phyloP scores from a whole-genome alignment of 2,329 filamentous ascomycete genomes.

The Colletotrichum filicis region DNA sequence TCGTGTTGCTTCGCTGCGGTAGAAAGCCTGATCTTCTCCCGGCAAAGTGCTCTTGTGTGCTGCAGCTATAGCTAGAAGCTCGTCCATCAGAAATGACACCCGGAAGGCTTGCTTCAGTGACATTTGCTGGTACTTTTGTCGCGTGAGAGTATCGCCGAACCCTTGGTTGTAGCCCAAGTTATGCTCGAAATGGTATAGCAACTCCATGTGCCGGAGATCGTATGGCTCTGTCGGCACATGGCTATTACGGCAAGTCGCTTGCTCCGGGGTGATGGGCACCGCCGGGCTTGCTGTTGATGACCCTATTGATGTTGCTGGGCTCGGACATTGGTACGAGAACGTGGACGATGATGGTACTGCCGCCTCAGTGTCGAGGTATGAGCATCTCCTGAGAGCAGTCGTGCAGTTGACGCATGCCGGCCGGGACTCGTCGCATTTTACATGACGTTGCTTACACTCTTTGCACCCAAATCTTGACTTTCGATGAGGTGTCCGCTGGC shows the following conservation, averaged over 20 bases:
- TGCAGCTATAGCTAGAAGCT: slow-evolving; percentile 57
- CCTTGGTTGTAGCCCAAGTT: background rate
- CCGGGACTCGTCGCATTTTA: slow-evolving; percentile 55
- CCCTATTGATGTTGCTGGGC: slow-evolving; percentile 10
- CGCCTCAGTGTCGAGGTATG: slow-evolving; percentile 37
- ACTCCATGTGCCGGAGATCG: slow-evolving; percentile 13
- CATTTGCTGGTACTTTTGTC: background rate
- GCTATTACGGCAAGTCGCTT: background rate
- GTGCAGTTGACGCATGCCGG: slow-evolving; percentile 54
- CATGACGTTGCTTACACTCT: slow-evolving; percentile 53
- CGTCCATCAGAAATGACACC: slow-evolving; percentile 58
- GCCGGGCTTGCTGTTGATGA: slow-evolving; percentile 3
- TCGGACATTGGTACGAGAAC: slow-evolving; percentile 15
- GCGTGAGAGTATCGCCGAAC: background rate
- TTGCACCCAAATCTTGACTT: slow-evolving; percentile 53
- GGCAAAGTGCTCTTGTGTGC: slow-evolving; percentile 50
- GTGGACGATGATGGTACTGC: background rate
- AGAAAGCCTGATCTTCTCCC: slow-evolving; percentile 38
- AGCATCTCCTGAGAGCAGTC: slow-evolving; percentile 49
- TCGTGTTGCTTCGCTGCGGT: slow-evolving; percentile 52
- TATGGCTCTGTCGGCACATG: slow-evolving; percentile 12
- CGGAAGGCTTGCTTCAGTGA: slow-evolving; percentile 29
- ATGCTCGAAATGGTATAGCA: slow-evolving; percentile 22
- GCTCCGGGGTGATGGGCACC: background rate
- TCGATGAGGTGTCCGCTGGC: slow-evolving; percentile 41